Conservation (phyloP, 75 land plant species). For the Cryptomeria japonica region DNA sequence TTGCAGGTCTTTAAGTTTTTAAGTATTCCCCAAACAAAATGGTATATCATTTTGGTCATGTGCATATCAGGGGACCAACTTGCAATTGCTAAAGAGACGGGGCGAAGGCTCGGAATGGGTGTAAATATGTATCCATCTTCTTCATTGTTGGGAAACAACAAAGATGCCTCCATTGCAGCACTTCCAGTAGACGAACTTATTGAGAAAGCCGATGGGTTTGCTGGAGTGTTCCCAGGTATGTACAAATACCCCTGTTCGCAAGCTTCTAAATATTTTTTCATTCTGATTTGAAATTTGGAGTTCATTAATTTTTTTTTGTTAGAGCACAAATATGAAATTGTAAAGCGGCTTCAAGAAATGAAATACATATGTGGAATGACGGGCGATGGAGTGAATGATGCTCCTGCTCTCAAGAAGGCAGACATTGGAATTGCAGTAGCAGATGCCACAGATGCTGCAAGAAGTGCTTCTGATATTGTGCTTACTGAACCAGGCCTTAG, state of each 20-base stretch:
- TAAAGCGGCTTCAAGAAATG: constrained; percentile 72
- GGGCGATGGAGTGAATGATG: constrained; percentile 83
- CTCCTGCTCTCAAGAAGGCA: constrained; percentile 68
- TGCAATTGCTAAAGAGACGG: constrained; percentile 81
- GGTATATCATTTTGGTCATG: too few species aligned
- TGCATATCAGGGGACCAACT: constrained; percentile 59
- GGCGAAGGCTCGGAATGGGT: constrained; percentile 6
- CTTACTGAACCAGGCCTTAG: constrained; percentile 56
- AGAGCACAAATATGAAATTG: constrained; percentile 92
- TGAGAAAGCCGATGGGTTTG: constrained; percentile 59
- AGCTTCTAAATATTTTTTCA: neutral
- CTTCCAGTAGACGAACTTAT: constrained; percentile 52
- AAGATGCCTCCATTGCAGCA: constrained; percentile 31
- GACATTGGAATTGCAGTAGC: constrained; percentile 67
- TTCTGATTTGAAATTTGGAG: too few species aligned
- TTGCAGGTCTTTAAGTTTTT: too few species aligned
- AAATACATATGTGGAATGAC: constrained; percentile 90
- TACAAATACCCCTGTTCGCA: neutral
- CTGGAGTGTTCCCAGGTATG: constrained; percentile 58
- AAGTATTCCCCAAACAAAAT: too few species aligned
- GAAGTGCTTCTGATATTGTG: constrained; percentile 55
- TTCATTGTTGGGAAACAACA: constrained; percentile 37
- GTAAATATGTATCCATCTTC: constrained; percentile 23
- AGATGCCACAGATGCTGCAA: constrained; percentile 71
- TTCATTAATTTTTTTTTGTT: neutral